Base-by-base conservation (phyloP, 768 basidiomycete genomes). In the Scleroderma citrinum region DNA sequence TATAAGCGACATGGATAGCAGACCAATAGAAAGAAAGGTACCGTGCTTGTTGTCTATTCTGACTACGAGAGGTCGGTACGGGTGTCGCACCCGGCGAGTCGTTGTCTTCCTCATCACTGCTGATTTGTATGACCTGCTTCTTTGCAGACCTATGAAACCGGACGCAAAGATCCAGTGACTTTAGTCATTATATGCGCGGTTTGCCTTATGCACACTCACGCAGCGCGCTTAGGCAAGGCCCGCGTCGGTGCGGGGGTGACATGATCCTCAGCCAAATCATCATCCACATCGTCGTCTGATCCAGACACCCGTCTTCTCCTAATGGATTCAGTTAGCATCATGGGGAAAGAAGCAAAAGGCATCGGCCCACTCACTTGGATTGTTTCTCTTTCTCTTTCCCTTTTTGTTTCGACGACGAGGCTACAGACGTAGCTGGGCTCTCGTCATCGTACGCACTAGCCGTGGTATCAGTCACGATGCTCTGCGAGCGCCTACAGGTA, bases 251-350 rank as follows among this genome's bases (percentile, higher is more conserved):
- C 65, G 31, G 68, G 60, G 1, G 60, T 54, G 23, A 37, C 57
- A 44, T 44, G 37, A 8, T 34, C 69, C 58, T 39, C 71, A 56
- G 29, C 70, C 47, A 13, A 62, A 53, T 75, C 71, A 2, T 69
- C 72, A 7, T 76, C 75, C 1, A 68, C 71, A 12, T 69, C 70
- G 23, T 76, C 76, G 20, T 75, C 77, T 2, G 76, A 72, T 3
- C 70, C 70, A 0, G 83, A 85, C 17, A 82, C 56, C 20, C 81
- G 74, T 48, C 76, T 76, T 46, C 78, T 72, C 65, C 83, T 85
- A 53, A 4, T 46, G 35, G 14, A 5, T 16, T 31, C 29, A 19
- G 6, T 24, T 24, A 29, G 45, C 29, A 11, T 44, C 44, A 21
- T 42, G 36, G 13, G 21, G n/a, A n/a, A 38, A 29, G 39, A 17